Conservation (phyloP, 345 rosid genomes). For the Draba incana region DNA sequence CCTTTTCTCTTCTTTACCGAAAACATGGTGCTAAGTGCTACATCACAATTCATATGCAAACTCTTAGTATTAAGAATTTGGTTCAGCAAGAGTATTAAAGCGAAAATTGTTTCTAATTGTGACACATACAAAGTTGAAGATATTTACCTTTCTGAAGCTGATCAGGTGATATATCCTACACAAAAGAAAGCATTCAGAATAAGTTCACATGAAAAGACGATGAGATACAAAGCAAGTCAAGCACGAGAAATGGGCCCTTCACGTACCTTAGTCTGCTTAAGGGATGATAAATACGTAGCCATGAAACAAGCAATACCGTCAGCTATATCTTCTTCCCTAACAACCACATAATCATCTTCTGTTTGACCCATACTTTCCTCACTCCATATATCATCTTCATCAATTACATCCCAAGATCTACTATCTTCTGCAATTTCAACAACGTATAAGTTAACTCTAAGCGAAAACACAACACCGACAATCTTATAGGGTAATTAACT, state of each 20-base stretch:
- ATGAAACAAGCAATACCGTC: conserved; percentile 93
- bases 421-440: conserved; percentile 53
- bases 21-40: conserved; percentile 90
- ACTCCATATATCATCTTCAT: conserved; percentile 76
- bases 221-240: background rate
- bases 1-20: conserved; percentile 83
- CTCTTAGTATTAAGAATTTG: conserved; percentile 11
- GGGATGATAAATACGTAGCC: conserved; percentile 87
- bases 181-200: conserved; percentile 32
- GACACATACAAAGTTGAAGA: background rate
- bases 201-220: conserved; percentile 1
- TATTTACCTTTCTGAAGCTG: conserved; percentile 85
- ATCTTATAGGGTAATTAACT: background rate
- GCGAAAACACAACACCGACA: background rate
- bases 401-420: conserved; percentile 84
- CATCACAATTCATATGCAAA: conserved; percentile 23
- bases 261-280: conserved; percentile 78
- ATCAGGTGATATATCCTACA: conserved; percentile 83
- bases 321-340: conserved; percentile 93
- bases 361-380: conserved; percentile 50
- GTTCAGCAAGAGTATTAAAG: background rate
- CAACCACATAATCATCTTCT: conserved; percentile 81
- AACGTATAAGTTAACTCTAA: background rate
- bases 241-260: background rate
- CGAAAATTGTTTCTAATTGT: background rate